Evolutionary conservation across 306 rosid species (phyloP), one percentile per base, ranked within the genome.

Genomic region (Medicago lupulina): DNA sequence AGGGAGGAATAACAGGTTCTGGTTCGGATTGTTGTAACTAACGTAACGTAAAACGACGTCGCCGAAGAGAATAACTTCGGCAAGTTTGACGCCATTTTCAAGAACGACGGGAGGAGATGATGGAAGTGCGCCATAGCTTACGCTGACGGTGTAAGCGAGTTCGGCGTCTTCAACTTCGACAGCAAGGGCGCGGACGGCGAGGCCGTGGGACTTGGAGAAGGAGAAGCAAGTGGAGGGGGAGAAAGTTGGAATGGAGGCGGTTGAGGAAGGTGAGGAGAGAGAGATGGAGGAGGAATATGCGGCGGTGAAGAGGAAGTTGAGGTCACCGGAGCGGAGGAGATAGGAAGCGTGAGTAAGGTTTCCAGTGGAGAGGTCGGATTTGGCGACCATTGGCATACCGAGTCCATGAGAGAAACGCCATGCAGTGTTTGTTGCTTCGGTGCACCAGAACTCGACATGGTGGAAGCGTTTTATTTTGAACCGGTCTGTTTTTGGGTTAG

Each of bases 401-500:
- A 94, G 82, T 0, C 93, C 97, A 91, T 94, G 89, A 0, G 97
- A 88, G 85, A 94, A 91, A 2, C 97, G 89, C 34, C 87, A 86
- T 0, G 96, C 79, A 1, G 87, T 19, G 83, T 91, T 94, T 74
- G 91, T 91, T 58, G 98, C 98, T 44, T 94, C 98, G 11, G 87
- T 61, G 86, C 90, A 88, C 96, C 97, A 94, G 84, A 86, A 91
- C 83, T 94, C 97, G 2, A 94, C 38, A 50, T 91, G 97, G 88
- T 91, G 98, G 83, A 94, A 94, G 0, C 91, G 90, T 43, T 57
- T 80, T 0, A 88, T 87, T 1, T 59, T 17, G 82, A 91, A 94
- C 9, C 86, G 91, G 80, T 91, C 97, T 2, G 98, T 89, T 64
- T 76, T 83, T 2, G 94, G 94, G 47, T 94, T 94, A 17, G 68